phyloP scores from a whole-genome alignment of 2,329 filamentous ascomycete genomes.

The Aspergillus glaucus region DNA sequence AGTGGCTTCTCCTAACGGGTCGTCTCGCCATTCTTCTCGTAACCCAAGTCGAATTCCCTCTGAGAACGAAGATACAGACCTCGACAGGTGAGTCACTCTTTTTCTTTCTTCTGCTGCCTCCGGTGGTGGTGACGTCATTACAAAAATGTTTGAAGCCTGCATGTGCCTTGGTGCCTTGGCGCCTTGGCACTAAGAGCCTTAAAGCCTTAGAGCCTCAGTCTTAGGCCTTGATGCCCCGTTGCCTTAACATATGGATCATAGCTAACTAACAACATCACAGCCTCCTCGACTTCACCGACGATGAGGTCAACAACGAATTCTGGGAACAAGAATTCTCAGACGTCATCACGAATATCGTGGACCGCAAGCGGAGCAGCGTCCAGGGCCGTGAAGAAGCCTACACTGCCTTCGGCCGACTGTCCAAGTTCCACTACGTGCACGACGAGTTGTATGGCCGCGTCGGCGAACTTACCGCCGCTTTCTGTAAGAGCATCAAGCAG shows the following conservation, averaged over 20 bases:
- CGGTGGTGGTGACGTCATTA: slow-evolving; percentile 25
- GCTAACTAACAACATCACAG: slow-evolving; percentile 40
- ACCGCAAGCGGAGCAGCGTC: slow-evolving; percentile 71
- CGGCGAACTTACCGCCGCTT: slow-evolving; percentile 56
- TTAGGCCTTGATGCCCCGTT: too few relatives aligned
- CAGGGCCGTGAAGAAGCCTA: slow-evolving; percentile 63
- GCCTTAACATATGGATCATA: not conserved
- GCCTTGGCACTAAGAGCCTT: too few relatives aligned
- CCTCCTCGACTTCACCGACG: slow-evolving; percentile 58
- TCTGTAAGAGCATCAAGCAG: slow-evolving; percentile 64
- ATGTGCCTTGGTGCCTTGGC: too few relatives aligned
- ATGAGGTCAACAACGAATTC: slow-evolving; percentile 49
- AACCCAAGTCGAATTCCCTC: slow-evolving; percentile 46
- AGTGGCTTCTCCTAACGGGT: slow-evolving; percentile 46
- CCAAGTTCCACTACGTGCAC: slow-evolving; percentile 63
- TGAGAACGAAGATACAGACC: slow-evolving; percentile 53
- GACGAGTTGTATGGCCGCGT: slow-evolving; percentile 56
- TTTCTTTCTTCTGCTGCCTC: slow-evolving; percentile 1
- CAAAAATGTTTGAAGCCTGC: too few relatives aligned
- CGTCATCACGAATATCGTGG: slow-evolving; percentile 64
- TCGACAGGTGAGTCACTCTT: slow-evolving; percentile 43
- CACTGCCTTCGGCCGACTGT: slow-evolving; percentile 55
- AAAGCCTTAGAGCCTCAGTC: too few relatives aligned
- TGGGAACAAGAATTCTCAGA: slow-evolving; percentile 60
- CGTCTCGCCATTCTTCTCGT: slow-evolving; percentile 46